Evolutionary conservation across 2,329 filamentous ascomycete species (phyloP), one percentile per base, ranked within the genome.

Genomic region (Colletotrichum acutatum): DNA sequence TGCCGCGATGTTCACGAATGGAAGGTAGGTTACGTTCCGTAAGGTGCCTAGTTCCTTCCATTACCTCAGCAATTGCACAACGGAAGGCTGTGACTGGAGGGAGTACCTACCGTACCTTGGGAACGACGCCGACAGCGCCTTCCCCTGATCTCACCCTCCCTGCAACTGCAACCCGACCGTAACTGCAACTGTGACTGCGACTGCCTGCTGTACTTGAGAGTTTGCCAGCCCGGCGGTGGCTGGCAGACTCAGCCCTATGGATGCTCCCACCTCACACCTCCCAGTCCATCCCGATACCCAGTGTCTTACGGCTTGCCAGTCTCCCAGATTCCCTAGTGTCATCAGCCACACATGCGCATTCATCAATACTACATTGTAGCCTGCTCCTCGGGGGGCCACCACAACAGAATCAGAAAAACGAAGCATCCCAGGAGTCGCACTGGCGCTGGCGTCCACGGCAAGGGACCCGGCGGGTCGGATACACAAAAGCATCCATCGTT

Each of bases 201-300:
- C 28, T 56, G 53, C 53, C 22, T 28, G 22, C 14, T 56, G 53
- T 12, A 28, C 53, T 56, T 56, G n/a, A 11, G 42, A 57, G 53
- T 37, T 56, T 56, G 12, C 16, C 65, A 57, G 53, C 53, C 46
- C 64, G 19, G 46, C 68, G 58, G 42, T 62, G 65, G 58, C 42
- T 49, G 19, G 16, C 52, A 68, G 66, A 60, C 70, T 72, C 70
- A 72, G 70, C 70, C 70, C 70, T 72, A 72, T 70, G 42, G 19
- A 49, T 49, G 54, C 59, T 65, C 24, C 37, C 37, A 42, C 37
- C 37, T 42, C 37, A 6, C 37, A 42, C 37, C 34, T 42, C 5
- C 37, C 53, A 65, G 54, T 42, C 66, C 57, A 52, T 72, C 66
- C 65, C 59, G 66, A 53, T 32, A 52, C 30, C 53, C 53, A 72